These are phyloP conservation scores for Aspergillus baeticus DNA, from an alignment of 495 filamentous ascomycete genomes.

Conservation along the genomic window DNA sequence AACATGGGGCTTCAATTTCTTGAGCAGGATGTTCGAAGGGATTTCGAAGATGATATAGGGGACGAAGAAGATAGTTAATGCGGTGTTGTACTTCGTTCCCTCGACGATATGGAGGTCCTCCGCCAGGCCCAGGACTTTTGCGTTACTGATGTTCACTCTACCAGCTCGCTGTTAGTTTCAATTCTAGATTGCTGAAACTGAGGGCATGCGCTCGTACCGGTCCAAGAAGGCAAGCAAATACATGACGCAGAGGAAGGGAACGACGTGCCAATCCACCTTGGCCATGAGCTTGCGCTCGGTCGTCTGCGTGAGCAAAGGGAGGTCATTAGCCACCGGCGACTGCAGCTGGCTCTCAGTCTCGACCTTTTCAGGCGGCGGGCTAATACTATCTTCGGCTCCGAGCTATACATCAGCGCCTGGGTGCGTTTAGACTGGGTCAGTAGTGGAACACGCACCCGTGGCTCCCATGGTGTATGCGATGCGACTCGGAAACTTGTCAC, in stretches of 20 bases:
- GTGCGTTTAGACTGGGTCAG: neutral
- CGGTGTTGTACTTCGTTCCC: constrained; percentile 69
- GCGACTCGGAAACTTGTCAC: neutral
- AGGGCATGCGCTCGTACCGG: constrained; percentile 48
- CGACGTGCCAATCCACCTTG: constrained; percentile 76
- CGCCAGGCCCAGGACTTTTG: constrained; percentile 59
- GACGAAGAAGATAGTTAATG: constrained; percentile 87
- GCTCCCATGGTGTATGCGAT: constrained; percentile 8
- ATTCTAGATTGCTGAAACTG: neutral
- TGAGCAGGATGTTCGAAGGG: constrained; percentile 84
- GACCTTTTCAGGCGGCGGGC: constrained; percentile 19
- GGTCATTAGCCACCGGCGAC: constrained; percentile 15
- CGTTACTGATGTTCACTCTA: constrained; percentile 69
- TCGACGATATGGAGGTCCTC: constrained; percentile 57
- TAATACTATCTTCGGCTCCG: constrained; percentile 9
- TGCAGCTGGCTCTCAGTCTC: constrained; percentile 26
- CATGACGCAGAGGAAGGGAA: constrained; percentile 79
- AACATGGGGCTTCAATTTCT: constrained; percentile 74
- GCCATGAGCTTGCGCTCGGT: constrained; percentile 70
- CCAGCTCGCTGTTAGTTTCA: constrained; percentile 9
- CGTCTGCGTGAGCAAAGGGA: constrained; percentile 45
- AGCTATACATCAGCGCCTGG: constrained; percentile 1
- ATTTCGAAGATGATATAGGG: constrained; percentile 87
- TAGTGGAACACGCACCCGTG: neutral
- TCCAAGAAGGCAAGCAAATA: constrained; percentile 89